A percentile compares a stretch with the other conserved stretches of the same genome.
Conservation (phyloP, 2,329 filamentous ascomycete species). For the Didymella keratinophila region DNA sequence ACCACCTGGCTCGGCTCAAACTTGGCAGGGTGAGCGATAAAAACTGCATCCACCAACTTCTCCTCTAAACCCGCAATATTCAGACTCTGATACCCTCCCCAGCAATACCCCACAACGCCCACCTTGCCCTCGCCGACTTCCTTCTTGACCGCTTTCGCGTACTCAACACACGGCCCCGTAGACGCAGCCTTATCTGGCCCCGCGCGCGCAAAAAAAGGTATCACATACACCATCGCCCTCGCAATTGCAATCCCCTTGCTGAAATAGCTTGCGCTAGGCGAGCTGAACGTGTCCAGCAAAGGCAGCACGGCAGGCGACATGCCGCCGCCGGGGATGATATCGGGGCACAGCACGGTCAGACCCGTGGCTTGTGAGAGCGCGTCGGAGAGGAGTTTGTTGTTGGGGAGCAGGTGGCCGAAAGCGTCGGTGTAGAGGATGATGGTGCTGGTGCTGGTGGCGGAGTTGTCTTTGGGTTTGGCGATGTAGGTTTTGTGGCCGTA, state of each 20-base stretch:
- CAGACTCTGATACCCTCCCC: constrained; percentile 32
- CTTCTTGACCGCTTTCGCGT: constrained; percentile 18
- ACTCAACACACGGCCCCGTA: constrained; percentile 9
- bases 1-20: constrained; percentile 3
- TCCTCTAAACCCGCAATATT: background rate
- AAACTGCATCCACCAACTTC: constrained; percentile 23
- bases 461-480: constrained; percentile 8
- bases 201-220: constrained; percentile 24
- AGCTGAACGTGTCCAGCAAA: constrained; percentile 21
- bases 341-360: constrained; percentile 32
- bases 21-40: constrained; percentile 29
- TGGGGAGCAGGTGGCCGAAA: constrained; percentile 35
- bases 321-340: constrained; percentile 35
- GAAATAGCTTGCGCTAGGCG: constrained; percentile 6
- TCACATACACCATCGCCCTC: constrained; percentile 9
- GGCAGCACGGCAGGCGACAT: constrained; percentile 17
- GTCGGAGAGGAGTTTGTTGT: constrained; percentile 39
- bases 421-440: constrained; percentile 38
- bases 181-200: constrained; percentile 6
- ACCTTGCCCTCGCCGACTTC: constrained; percentile 19
- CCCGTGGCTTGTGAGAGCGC: constrained; percentile 26
- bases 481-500: constrained; percentile 32
- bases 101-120: constrained; percentile 34
- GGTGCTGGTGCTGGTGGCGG: constrained; percentile 4
- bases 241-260: constrained; percentile 1